Percentiles rank a stretch among this genome's conserved stretches.
These are phyloP conservation scores for Elsinoe fawcettii DNA, from an alignment of 2,329 filamentous ascomycete genomes.

Conservation along the genomic window DNA sequence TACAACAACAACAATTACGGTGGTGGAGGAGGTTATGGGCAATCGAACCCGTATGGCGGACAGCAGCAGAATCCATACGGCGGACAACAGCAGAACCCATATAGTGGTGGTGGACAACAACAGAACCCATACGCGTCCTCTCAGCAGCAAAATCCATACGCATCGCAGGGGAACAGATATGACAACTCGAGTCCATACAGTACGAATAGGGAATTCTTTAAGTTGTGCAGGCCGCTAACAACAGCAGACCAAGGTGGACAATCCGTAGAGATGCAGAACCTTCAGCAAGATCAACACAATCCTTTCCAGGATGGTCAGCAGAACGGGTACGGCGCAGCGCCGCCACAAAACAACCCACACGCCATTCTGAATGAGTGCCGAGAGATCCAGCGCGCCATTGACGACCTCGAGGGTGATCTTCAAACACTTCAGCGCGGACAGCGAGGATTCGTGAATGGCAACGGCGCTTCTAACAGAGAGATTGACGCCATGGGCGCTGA, in stretches of 20 bases:
- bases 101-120: constrained; percentile 23
- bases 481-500: constrained; percentile 68
- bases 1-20: constrained; percentile 12
- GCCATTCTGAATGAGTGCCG: constrained; percentile 77
- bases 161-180: constrained; percentile 18
- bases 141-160: constrained; percentile 22
- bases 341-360: constrained; percentile 52
- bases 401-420: constrained; percentile 64
- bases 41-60: constrained; percentile 46
- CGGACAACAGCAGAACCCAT: constrained; percentile 29
- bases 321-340: constrained; percentile 22
- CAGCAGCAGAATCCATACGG: constrained; percentile 48
- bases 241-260: constrained; percentile 20
- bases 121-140: constrained; percentile 23
- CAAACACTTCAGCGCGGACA: constrained; percentile 65
- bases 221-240: neutral
- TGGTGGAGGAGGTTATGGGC: constrained; percentile 41
- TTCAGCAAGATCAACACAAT: constrained; percentile 37
- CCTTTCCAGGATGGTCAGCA: constrained; percentile 24
- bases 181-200: constrained; percentile 27
- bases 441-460: constrained; percentile 61
- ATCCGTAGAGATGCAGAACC: constrained; percentile 57
- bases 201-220: constrained; percentile 15
- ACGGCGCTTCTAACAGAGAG: constrained; percentile 54
- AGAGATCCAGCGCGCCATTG: constrained; percentile 69